phyloP scores from a whole-genome alignment of 805 yeast genomes.

The Starmerella ratchasimensis region DNA sequence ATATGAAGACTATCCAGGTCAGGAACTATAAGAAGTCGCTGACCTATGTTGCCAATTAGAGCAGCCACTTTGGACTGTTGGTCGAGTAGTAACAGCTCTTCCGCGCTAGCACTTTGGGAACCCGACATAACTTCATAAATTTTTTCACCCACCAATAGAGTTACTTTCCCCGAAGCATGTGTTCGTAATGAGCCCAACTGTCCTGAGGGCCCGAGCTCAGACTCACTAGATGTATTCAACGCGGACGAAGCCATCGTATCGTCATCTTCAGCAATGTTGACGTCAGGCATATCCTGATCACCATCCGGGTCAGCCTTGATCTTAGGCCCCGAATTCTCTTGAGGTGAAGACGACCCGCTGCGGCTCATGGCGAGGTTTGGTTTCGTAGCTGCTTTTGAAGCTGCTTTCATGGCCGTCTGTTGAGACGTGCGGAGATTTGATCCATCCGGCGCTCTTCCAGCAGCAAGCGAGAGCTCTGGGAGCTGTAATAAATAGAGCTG shows the following conservation, averaged over 20 bases:
- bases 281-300: constrained; percentile 1
- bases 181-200: constrained; percentile 57
- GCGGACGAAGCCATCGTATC: constrained; percentile 1
- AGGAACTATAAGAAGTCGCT: constrained; percentile 49
- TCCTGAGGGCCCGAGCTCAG: constrained; percentile 31
- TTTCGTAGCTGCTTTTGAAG: too few relatives aligned
- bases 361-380: background rate
- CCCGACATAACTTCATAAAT: constrained; percentile 61
- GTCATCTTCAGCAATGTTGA: background rate
- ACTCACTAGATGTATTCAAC: too few relatives aligned
- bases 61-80: constrained; percentile 30
- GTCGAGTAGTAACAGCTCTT: constrained; percentile 53
- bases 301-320: background rate
- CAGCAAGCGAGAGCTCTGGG: constrained; percentile 29
- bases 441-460: constrained; percentile 5
- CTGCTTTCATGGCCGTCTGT: too few relatives aligned
- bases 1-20: constrained; percentile 20
- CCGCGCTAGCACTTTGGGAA: constrained; percentile 52
- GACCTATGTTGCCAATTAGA: constrained; percentile 41
- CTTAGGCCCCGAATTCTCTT: background rate
- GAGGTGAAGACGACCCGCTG: background rate
- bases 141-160: constrained; percentile 59
- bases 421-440: constrained; percentile 1
- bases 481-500: constrained; percentile 34
- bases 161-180: constrained; percentile 72